These are phyloP conservation scores for Serendipita sp. DNA, from an alignment of 768 basidiomycete genomes.

Conservation along the genomic window DNA sequence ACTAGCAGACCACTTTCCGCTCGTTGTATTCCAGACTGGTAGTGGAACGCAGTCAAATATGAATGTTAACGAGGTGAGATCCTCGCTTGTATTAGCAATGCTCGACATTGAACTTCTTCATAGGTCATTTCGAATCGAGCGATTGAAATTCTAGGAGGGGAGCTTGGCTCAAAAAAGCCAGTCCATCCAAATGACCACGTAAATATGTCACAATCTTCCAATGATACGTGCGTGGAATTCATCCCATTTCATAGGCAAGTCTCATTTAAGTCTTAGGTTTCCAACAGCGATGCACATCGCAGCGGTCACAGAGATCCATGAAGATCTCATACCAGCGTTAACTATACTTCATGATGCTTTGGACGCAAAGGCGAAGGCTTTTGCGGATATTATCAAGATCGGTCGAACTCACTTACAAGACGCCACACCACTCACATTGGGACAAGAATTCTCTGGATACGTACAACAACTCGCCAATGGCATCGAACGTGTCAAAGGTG, in stretches of 20 bases:
- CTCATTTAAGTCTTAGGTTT: constrained; percentile 60
- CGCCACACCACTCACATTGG: constrained; percentile 91
- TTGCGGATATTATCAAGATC: constrained; percentile 92
- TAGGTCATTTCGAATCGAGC: constrained; percentile 97
- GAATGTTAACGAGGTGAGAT: constrained; percentile 85
- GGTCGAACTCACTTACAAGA: constrained; percentile 96
- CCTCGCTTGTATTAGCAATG: neutral
- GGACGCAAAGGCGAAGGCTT: constrained; percentile 63
- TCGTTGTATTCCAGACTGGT: constrained; percentile 98
- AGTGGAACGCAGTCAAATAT: constrained; percentile 99
- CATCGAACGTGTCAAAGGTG: constrained; percentile 66
- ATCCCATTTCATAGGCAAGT: too few relatives aligned
- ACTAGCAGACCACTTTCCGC: constrained; percentile 87
- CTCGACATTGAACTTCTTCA: neutral
- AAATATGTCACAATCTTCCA: constrained; percentile 97
- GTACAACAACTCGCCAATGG: constrained; percentile 88
- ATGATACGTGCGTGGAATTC: constrained; percentile 84
- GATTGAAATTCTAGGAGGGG: constrained; percentile 89
- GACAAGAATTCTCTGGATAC: constrained; percentile 98
- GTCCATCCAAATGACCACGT: constrained; percentile 99
- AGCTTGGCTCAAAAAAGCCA: constrained; percentile 89
- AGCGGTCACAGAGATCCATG: constrained; percentile 74
- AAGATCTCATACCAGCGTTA: constrained; percentile 71
- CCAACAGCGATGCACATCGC: constrained; percentile 99
- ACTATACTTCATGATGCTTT: constrained; percentile 69